These are phyloP conservation scores for Fusarium sp. DNA, from an alignment of 2,329 filamentous ascomycete species.

Conservation along the genomic window DNA sequence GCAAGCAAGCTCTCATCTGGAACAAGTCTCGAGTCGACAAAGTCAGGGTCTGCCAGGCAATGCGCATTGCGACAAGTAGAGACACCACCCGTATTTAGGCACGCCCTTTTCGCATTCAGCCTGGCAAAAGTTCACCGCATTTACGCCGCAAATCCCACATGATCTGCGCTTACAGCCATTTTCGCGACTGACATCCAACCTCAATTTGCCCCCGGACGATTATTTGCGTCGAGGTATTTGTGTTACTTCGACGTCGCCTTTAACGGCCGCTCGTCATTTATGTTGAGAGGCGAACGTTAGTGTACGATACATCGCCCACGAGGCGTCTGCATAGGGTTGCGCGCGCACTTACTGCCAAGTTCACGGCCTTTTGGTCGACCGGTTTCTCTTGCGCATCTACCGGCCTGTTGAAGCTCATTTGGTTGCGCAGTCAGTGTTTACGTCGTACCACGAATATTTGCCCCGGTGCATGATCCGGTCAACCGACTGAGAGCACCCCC, in stretches of 20 bases:
- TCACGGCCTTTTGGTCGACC: constrained; percentile 8
- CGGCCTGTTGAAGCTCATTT: constrained; percentile 2
- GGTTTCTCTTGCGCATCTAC: constrained; percentile 9
- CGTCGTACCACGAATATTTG: constrained; percentile 7
- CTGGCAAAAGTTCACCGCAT: constrained; percentile 26
- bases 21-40: constrained; percentile 26
- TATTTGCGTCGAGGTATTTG: background rate
- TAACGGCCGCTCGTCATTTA: constrained; percentile 8
- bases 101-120: constrained; percentile 26
- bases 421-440: constrained; percentile 3
- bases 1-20: constrained; percentile 28
- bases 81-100: constrained; percentile 20
- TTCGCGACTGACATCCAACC: constrained; percentile 19
- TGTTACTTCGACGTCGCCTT: constrained; percentile 8
- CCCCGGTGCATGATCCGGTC: constrained; percentile 27
- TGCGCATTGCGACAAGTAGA: constrained; percentile 22
- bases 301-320: constrained; percentile 18
- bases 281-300: constrained; percentile 10
- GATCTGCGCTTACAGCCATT: constrained; percentile 25
- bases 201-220: constrained; percentile 8
- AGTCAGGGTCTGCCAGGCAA: constrained; percentile 23
- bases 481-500: constrained; percentile 26
- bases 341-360: constrained; percentile 11
- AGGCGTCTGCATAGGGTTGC: constrained; percentile 8
- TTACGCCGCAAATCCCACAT: constrained; percentile 35